Percentiles rank a stretch among this genome's conserved stretches.
These are phyloP conservation scores for Cephalotrichum gorgonifer DNA, from an alignment of 2,329 filamentous ascomycete genomes.

Conservation along the genomic window DNA sequence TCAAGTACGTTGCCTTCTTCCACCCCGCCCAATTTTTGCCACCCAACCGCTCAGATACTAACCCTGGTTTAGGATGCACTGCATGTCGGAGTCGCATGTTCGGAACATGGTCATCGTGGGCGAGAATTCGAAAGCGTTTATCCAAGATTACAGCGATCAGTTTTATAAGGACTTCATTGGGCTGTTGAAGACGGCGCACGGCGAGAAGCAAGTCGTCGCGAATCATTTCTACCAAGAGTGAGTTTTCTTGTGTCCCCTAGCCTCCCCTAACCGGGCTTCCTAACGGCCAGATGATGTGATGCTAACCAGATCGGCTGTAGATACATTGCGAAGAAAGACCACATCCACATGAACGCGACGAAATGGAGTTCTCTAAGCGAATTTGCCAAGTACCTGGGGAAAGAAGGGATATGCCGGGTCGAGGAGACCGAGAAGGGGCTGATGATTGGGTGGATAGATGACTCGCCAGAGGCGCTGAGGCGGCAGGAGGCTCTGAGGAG, in stretches of 20 bases:
- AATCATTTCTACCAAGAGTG: constrained; percentile 91
- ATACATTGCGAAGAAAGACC: constrained; percentile 78
- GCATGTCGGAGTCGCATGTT: constrained; percentile 74
- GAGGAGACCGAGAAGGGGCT: constrained; percentile 83
- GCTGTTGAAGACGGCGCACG: constrained; percentile 71
- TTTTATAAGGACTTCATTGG: constrained; percentile 74
- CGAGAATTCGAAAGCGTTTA: constrained; percentile 74
- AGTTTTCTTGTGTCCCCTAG: not conserved
- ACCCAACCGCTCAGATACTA: not conserved
- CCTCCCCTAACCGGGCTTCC: not conserved
- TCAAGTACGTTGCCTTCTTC: constrained; percentile 6
- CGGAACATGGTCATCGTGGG: constrained; percentile 82
- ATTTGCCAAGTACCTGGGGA: constrained; percentile 76
- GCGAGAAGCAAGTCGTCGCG: constrained; percentile 78
- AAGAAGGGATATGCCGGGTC: constrained; percentile 79
- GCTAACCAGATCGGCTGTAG: not conserved
- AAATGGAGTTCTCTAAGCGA: constrained; percentile 82
- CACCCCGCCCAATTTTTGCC: not conserved
- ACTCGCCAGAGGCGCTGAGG: constrained; percentile 73
- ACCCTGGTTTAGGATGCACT: constrained; percentile 57
- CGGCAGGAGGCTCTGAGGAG: constrained; percentile 70
- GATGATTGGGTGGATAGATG: constrained; percentile 84
- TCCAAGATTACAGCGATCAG: constrained; percentile 70
- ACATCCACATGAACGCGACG: constrained; percentile 90
- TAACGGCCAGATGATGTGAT: not conserved